Conservation (phyloP, 2,329 filamentous ascomycete genomes). For the Xylaria sp. region DNA sequence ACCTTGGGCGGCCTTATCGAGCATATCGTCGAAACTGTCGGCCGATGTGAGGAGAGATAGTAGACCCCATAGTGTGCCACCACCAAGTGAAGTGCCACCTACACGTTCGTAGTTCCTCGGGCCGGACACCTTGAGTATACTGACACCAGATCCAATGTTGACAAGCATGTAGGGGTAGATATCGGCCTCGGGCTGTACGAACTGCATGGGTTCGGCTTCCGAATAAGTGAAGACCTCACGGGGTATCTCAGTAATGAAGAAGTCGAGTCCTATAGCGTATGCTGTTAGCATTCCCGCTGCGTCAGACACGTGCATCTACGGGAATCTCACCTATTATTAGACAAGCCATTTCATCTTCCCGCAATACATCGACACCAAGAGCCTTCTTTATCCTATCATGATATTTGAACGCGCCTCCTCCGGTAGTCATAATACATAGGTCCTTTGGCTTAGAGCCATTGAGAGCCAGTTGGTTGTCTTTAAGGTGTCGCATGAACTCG, state of each 20-base stretch:
- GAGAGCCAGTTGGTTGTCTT: conserved; percentile 80
- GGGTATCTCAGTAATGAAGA: conserved; percentile 98
- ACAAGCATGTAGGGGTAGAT: conserved; percentile 98
- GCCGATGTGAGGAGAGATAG: conserved; percentile 93
- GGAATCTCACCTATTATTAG: conserved; percentile 80
- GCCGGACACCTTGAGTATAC: conserved; percentile 95
- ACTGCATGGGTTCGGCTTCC: conserved; percentile 89
- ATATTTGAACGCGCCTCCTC: conserved; percentile 95
- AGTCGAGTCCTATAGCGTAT: conserved; percentile 78
- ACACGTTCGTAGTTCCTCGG: conserved; percentile 88
- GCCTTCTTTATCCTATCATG: conserved; percentile 89
- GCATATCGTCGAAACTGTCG: conserved; percentile 96
- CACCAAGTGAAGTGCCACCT: conserved; percentile 92
- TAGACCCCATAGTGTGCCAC: conserved; percentile 97
- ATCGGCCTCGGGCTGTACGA: conserved; percentile 77
- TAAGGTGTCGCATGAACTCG: conserved; percentile 86
- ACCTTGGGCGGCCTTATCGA: conserved; percentile 87
- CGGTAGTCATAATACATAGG: conserved; percentile 93
- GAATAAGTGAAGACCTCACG: conserved; percentile 97
- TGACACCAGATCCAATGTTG: conserved; percentile 97
- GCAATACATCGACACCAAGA: conserved; percentile 85
- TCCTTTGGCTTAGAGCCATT: conserved; percentile 78
- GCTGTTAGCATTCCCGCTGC: conserved; percentile 27
- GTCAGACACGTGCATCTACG: background rate
- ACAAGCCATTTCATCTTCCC: conserved; percentile 99